These are phyloP conservation scores for rapeseed (Brassica napus) DNA, from an alignment of 345 rosid species.

Conservation along the genomic window DNA sequence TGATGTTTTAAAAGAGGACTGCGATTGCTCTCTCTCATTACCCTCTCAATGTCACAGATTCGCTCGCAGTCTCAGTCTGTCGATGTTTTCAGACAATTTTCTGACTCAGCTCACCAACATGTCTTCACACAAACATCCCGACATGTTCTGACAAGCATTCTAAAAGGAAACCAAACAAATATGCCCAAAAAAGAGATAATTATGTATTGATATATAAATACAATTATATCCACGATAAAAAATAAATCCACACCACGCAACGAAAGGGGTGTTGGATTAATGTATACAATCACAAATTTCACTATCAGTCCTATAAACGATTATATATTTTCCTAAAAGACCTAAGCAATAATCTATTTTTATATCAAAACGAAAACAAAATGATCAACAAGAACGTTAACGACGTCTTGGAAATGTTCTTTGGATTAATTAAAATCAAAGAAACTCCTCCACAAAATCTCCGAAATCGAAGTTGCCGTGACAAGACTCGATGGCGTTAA, in stretches of 20 bases:
- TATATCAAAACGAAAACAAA: neutral
- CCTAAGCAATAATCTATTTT: neutral
- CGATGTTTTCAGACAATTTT: constrained; percentile 18
- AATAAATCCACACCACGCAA: constrained; percentile 36
- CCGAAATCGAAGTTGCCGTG: constrained; percentile 74
- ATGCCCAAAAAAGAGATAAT: neutral
- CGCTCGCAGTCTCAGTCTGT: neutral
- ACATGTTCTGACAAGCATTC: constrained; percentile 7
- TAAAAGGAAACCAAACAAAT: neutral
- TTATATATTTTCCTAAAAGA: neutral
- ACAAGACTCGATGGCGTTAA: constrained; percentile 64
- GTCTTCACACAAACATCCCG: constrained; percentile 13
- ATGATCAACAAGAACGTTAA: neutral
- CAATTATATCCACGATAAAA: constrained; percentile 5
- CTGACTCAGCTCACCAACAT: constrained; percentile 15
- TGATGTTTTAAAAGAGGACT: no score
- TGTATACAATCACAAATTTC: constrained; percentile 18
- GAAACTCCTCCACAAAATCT: constrained; percentile 66
- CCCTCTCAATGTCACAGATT: constrained; percentile 9
- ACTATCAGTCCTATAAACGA: constrained; percentile 14
- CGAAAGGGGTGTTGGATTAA: constrained; percentile 20
- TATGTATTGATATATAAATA: neutral
- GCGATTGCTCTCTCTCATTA: neutral
- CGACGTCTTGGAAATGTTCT: neutral
- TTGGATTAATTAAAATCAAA: constrained; percentile 33